phyloP scores from a whole-genome alignment of 352 stramenopile genomes.

The Pythium graminicola region DNA sequence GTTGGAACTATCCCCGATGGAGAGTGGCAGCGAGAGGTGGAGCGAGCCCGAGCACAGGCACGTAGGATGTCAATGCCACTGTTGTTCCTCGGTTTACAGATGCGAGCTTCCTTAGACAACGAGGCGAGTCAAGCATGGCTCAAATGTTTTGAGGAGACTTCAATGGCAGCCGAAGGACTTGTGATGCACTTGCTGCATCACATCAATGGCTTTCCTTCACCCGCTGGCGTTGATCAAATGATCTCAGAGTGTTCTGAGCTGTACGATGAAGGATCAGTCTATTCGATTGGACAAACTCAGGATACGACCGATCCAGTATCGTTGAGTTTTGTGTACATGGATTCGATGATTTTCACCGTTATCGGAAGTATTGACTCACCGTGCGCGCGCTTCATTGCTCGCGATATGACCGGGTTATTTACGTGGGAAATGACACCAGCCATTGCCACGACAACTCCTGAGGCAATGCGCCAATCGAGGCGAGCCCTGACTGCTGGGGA shows the following conservation, averaged over 20 bases:
- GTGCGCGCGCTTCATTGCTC: slow-evolving; percentile 66
- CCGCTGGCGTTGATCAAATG: slow-evolving; percentile 79
- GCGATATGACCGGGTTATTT: slow-evolving; percentile 82
- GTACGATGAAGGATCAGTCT: slow-evolving; percentile 23
- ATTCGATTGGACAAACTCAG: slow-evolving; percentile 6
- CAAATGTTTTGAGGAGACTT: slow-evolving; percentile 82
- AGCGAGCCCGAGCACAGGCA: slow-evolving; percentile 52
- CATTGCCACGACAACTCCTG: neutral
- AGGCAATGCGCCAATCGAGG: slow-evolving; percentile 11
- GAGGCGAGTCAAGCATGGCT: slow-evolving; percentile 63
- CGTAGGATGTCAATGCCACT: slow-evolving; percentile 75
- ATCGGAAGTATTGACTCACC: slow-evolving; percentile 73
- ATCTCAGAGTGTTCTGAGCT: slow-evolving; percentile 74
- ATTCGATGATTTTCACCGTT: slow-evolving; percentile 81
- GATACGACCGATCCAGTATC: slow-evolving; percentile 29
- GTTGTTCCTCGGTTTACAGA: slow-evolving; percentile 78
- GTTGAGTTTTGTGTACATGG: slow-evolving; percentile 86
- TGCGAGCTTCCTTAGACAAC: slow-evolving; percentile 72
- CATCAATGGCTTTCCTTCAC: slow-evolving; percentile 79
- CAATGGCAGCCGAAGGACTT: slow-evolving; percentile 69
- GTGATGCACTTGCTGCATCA: slow-evolving; percentile 84
- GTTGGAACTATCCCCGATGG: slow-evolving; percentile 71
- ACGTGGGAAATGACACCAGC: slow-evolving; percentile 66
- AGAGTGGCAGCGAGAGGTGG: slow-evolving; percentile 77
- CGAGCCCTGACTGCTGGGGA: slow-evolving; percentile 4